A percentile compares a stretch with the other conserved stretches of the same genome.
Conservation (phyloP, 805 yeast species). For the Yarrowia keelungensis region DNA sequence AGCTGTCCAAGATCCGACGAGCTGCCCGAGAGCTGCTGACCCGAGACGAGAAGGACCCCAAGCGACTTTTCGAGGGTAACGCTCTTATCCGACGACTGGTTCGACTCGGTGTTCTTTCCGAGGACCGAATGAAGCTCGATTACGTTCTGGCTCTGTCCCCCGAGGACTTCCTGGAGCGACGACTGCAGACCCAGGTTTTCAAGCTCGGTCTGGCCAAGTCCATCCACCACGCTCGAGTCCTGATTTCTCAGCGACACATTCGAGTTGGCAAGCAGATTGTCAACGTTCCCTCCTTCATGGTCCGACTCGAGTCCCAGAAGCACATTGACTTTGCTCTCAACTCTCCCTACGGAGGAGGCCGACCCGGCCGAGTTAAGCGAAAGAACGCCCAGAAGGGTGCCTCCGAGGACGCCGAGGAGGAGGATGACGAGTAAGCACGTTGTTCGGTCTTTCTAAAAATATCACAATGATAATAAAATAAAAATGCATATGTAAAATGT, state of each 20-base stretch:
- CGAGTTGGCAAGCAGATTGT: conserved; percentile 99
- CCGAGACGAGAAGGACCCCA: conserved; percentile 99
- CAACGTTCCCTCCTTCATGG: conserved; percentile 98
- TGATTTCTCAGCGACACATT: conserved; percentile 98
- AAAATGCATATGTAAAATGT: neutral
- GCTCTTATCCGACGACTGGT: conserved; percentile 99
- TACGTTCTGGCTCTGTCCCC: conserved; percentile 97
- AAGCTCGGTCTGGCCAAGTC: conserved; percentile 99
- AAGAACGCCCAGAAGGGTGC: conserved; percentile 72
- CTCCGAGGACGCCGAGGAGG: conserved; percentile 73
- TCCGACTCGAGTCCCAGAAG: conserved; percentile 99
- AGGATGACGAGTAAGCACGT: conserved; percentile 41
- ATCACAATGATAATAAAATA: conserved; percentile 2
- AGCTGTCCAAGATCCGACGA: conserved; percentile 99
- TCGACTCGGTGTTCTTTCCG: conserved; percentile 97
- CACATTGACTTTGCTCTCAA: conserved; percentile 99
- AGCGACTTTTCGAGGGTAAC: conserved; percentile 99
- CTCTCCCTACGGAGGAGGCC: conserved; percentile 99
- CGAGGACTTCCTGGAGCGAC: conserved; percentile 99
- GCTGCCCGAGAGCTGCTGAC: conserved; percentile 99
- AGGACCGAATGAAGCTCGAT: conserved; percentile 99
- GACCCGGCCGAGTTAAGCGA: conserved; percentile 99
- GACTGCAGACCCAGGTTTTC: conserved; percentile 99
- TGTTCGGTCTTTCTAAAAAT: neutral
- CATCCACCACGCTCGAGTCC: conserved; percentile 99